Base-by-base conservation (phyloP, 805 yeast genomes). In the Ogataea nonfermentans region DNA sequence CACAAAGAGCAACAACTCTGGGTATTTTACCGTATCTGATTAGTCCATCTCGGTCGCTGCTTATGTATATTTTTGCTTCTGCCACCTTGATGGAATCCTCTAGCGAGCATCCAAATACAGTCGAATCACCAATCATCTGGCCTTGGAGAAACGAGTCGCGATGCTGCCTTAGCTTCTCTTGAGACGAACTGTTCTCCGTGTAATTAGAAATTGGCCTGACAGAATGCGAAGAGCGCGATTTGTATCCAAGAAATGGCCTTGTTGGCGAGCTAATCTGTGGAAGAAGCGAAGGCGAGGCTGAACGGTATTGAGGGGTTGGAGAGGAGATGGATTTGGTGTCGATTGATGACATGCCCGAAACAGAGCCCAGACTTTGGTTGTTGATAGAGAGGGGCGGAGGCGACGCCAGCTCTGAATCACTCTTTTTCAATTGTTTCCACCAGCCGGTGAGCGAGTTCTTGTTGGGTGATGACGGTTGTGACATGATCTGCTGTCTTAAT, bases 1-100 rank as follows among this genome's bases (percentile, higher is more conserved):
- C 97, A 65, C 99, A 91, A 51, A 88, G 84, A 11, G 97, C 98
- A n/a, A 93, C 95, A 10, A 93, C 84, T 12, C 88, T 75, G 0
- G 99, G 99, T 13, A 93, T 86, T 37, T 80, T 71, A 15, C 98
- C 99, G 58, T 87, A 93, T 35, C 81, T 79, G 23, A 84, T 76
- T 42, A 80, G 76, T 19, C 80, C 81, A 50, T 79, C 79, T 46
- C 78, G 78, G 53, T 73, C 71, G 47, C 76, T 74, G 30, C 82
- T 69, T 6, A 84, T 76, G 25, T 81, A 76, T 37, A 88, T 84
- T 34, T 78, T 73, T 12, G 90, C 95, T 42, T 81, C 80, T 0
- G 98, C 96, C 44, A 81, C 74, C 24, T 72, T 63, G 34, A 91
- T 71, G 11, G 95, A 86, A 19, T 74, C 73, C 9, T 74, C 76